These are phyloP conservation scores for Leptodontidium sp. DNA, from an alignment of 2,329 filamentous ascomycete genomes.

Conservation along the genomic window DNA sequence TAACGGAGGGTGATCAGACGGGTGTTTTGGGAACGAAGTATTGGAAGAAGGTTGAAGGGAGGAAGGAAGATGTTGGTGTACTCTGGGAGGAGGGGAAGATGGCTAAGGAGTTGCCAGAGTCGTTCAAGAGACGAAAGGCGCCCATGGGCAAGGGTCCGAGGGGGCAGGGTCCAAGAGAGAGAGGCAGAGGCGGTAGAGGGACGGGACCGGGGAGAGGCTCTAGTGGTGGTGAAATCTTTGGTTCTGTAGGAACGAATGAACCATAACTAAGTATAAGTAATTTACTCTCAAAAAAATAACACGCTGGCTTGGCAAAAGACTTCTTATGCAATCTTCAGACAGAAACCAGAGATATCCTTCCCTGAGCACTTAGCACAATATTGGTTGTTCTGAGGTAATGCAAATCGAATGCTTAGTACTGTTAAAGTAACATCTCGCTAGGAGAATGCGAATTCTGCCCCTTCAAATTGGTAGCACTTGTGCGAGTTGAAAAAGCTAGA, in stretches of 20 bases:
- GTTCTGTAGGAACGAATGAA: conserved; percentile 1
- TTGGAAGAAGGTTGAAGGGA: conserved; percentile 75
- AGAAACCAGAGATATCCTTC: neutral
- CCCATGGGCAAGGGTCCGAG: conserved; percentile 51
- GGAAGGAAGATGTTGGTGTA: conserved; percentile 65
- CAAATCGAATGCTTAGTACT: no score
- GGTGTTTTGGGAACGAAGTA: conserved; percentile 72
- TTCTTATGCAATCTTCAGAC: neutral
- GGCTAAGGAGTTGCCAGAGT: conserved; percentile 70
- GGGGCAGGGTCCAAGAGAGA: conserved; percentile 40
- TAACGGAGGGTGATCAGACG: conserved; percentile 67
- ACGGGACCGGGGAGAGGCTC: conserved; percentile 1
- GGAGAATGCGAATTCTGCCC: no score
- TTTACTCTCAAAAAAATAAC: neutral
- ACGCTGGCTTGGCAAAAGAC: neutral
- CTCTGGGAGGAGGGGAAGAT: conserved; percentile 76
- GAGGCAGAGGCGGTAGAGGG: conserved; percentile 1
- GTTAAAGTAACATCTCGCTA: no score
- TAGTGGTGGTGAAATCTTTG: neutral
- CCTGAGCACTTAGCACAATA: no score
- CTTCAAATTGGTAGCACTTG: neutral
- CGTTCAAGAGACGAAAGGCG: conserved; percentile 60
- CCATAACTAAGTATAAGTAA: neutral
- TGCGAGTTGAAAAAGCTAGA: neutral
- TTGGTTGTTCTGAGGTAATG: no score